phyloP scores from a whole-genome alignment of 768 basidiomycete species.

The Hemileccinum impolitum region DNA sequence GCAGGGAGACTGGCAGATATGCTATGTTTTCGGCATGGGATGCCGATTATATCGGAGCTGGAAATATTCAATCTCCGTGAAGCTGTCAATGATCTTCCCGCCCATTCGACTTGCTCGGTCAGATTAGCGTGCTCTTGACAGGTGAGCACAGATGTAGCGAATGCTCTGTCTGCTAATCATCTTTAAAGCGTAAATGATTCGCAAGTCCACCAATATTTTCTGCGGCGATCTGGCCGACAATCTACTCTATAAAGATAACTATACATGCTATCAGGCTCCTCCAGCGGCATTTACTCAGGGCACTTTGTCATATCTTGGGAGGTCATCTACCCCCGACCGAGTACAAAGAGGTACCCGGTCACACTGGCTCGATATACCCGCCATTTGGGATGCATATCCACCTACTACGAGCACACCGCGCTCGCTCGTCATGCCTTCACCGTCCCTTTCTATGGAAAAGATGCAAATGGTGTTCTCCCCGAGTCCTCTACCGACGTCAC shows the following conservation, averaged over 20 bases:
- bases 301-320: not conserved
- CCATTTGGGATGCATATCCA: not conserved
- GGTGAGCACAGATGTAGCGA: constrained; percentile 4
- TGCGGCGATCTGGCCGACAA: constrained; percentile 10
- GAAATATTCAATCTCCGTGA: constrained; percentile 15
- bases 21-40: constrained; percentile 17
- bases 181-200: not conserved
- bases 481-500: constrained; percentile 23
- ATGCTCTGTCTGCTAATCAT: not conserved
- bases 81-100: not conserved
- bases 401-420: constrained; percentile 7
- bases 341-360: not conserved
- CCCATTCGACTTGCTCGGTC: not conserved
- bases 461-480: constrained; percentile 23
- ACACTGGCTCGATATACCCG: not conserved
- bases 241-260: constrained; percentile 5
- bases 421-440: constrained; percentile 8
- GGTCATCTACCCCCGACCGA: constrained; percentile 15
- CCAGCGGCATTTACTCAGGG: not conserved
- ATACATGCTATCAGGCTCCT: constrained; percentile 6
- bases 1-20: too few relatives aligned
- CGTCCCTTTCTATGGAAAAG: constrained; percentile 7
- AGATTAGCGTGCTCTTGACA: constrained; percentile 13
- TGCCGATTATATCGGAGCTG: constrained; percentile 20
- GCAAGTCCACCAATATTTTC: not conserved